A percentile compares a stretch with the other conserved stretches of the same genome.
phyloP scores from a whole-genome alignment of 1,284 basidiomycete genomes.

The Ganoderma resinaceum region DNA sequence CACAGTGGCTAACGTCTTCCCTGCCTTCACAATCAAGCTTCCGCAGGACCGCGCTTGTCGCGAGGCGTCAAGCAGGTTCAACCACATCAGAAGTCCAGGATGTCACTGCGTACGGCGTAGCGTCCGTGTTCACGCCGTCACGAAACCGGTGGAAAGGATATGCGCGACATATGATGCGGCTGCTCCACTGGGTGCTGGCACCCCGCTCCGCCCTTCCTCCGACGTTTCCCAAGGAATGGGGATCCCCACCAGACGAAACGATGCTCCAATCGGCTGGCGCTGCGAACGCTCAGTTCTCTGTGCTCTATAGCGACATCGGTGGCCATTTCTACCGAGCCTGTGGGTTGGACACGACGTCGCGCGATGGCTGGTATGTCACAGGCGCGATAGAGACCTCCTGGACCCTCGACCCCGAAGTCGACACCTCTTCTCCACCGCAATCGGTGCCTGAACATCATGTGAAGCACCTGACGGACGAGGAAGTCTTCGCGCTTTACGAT shows the following conservation, averaged over 20 bases:
- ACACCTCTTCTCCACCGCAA: background rate
- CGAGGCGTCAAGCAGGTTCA: slow-evolving; percentile 9
- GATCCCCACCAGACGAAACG: slow-evolving; percentile 40
- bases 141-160: slow-evolving; percentile 52
- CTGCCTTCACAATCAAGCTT: slow-evolving; percentile 31
- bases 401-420: slow-evolving; percentile 26
- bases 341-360: slow-evolving; percentile 43
- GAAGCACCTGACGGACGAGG: slow-evolving; percentile 32
- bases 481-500: slow-evolving; percentile 32
- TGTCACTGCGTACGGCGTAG: slow-evolving; percentile 46
- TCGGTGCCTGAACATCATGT: slow-evolving; percentile 4
- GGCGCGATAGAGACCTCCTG: slow-evolving; percentile 53
- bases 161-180: slow-evolving; percentile 55
- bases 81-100: slow-evolving; percentile 30
- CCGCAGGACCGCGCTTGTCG: slow-evolving; percentile 38
- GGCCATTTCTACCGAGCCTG: slow-evolving; percentile 55
- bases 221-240: slow-evolving; percentile 48
- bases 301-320: slow-evolving; percentile 72
- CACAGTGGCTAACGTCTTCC: background rate
- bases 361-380: slow-evolving; percentile 57
- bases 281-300: slow-evolving; percentile 52
- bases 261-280: slow-evolving; percentile 26
- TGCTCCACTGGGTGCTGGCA: slow-evolving; percentile 52
- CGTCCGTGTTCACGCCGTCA: slow-evolving; percentile 53
- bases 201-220: slow-evolving; percentile 38